Evolutionary conservation across 2,329 filamentous ascomycete genomes (phyloP).

Genomic region (Neopestalotiopsis sp.): DNA sequence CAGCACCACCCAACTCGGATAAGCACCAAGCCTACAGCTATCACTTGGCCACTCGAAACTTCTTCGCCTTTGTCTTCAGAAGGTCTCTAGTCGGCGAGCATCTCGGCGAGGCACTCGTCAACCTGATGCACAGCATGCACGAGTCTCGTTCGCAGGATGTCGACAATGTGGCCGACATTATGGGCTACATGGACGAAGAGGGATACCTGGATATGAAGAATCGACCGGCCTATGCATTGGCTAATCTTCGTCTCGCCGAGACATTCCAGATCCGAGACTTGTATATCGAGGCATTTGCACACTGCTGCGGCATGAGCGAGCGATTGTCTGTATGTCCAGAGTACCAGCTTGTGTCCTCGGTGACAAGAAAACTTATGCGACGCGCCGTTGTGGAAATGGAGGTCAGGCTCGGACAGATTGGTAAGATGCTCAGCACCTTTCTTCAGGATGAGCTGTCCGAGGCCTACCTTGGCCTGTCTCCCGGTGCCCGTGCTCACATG

Average conservation of each 20-base stretch:
- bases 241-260: slow-evolving; percentile 71
- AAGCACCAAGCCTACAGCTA: slow-evolving; percentile 63
- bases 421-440: slow-evolving; percentile 66
- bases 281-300: slow-evolving; percentile 76
- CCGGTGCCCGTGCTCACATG: slow-evolving; percentile 67
- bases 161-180: slow-evolving; percentile 65
- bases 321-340: slow-evolving; percentile 60
- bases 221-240: slow-evolving; percentile 71
- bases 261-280: slow-evolving; percentile 65
- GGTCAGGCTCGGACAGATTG: slow-evolving; percentile 61
- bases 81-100: slow-evolving; percentile 70
- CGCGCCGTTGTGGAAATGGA: slow-evolving; percentile 70
- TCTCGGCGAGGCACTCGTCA: slow-evolving; percentile 67
- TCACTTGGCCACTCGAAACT: slow-evolving; percentile 74
- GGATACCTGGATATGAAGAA: slow-evolving; percentile 72
- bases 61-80: slow-evolving; percentile 73
- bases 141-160: slow-evolving; percentile 59
- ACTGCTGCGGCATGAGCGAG: slow-evolving; percentile 80
- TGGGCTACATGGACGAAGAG: slow-evolving; percentile 69
- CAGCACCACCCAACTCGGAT: slow-evolving; percentile 60
- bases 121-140: slow-evolving; percentile 68
- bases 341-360: slow-evolving; percentile 58
- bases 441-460: slow-evolving; percentile 74
- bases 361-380: slow-evolving; percentile 69
- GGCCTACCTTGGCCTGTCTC: slow-evolving; percentile 66